Percentiles rank a stretch among this genome's conserved stretches.
phyloP scores from a whole-genome alignment of 345 rosid species.

The Lepidium africanum region DNA sequence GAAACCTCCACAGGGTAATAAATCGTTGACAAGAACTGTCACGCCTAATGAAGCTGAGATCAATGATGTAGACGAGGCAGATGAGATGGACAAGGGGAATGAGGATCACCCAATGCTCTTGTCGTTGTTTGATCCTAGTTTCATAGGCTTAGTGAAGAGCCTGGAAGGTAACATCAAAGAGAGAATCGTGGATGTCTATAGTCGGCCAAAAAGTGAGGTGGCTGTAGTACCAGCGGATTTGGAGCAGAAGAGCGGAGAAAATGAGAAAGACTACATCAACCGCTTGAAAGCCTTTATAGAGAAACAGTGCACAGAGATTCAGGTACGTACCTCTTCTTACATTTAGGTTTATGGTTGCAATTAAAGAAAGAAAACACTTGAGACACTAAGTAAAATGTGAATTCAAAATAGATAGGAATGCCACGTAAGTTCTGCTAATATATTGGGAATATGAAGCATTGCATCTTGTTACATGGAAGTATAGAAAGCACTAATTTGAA shows the following conservation, averaged over 20 bases:
- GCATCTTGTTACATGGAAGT: not conserved
- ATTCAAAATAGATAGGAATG: not conserved
- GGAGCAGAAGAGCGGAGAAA: slow-evolving; percentile 75
- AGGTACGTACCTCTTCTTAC: slow-evolving; percentile 33
- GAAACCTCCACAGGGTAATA: slow-evolving; percentile 41
- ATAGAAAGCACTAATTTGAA: not conserved
- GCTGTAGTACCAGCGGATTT: slow-evolving; percentile 81
- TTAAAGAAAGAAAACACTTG: not conserved
- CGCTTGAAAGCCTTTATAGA: slow-evolving; percentile 75
- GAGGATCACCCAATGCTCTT: slow-evolving; percentile 64
- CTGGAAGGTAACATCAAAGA: slow-evolving; percentile 65
- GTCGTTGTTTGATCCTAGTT: slow-evolving; percentile 49
- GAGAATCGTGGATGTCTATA: slow-evolving; percentile 59
- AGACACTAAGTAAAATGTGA: not conserved
- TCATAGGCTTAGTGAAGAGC: slow-evolving; percentile 47
- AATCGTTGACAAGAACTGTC: slow-evolving; percentile 68
- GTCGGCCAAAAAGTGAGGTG: slow-evolving; percentile 76
- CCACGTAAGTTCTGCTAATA: not conserved
- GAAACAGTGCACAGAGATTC: slow-evolving; percentile 84
- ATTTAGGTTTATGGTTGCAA: not conserved
- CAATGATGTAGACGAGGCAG: slow-evolving; percentile 52
- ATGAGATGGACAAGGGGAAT: slow-evolving; percentile 40
- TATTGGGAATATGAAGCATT: not conserved
- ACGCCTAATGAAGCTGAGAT: slow-evolving; percentile 81
- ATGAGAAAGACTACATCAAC: slow-evolving; percentile 55